Evolutionary conservation across 441 rosid genomes (phyloP).

Genomic region (Dalechampia spathulata): DNA sequence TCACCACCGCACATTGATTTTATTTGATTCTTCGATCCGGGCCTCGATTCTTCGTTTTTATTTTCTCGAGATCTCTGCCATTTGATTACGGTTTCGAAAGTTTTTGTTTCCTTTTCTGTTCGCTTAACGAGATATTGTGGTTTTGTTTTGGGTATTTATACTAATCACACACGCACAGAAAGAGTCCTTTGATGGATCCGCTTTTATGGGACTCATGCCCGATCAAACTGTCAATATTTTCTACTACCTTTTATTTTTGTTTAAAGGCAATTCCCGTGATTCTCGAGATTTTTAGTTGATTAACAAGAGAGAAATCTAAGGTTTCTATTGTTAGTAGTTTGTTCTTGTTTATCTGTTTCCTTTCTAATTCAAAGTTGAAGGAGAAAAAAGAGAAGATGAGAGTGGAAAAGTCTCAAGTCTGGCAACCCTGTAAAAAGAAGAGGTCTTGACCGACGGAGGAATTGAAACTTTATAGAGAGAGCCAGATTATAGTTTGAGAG

Average conservation of each 20-base stretch:
- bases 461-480: neutral
- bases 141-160: neutral
- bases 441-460: constrained; percentile 38
- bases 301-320: neutral
- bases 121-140: no score
- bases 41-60: no score
- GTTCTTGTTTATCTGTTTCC: neutral
- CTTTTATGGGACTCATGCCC: constrained; percentile 16
- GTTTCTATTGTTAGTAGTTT: neutral
- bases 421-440: constrained; percentile 99
- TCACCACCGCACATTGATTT: no score
- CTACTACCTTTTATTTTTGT: constrained; percentile 1
- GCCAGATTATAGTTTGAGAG: neutral
- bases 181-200: no score
- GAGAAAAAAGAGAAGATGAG: constrained; percentile 40
- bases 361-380: neutral
- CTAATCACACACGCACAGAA: no score
- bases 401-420: constrained; percentile 79
- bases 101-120: no score
- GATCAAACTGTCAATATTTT: constrained; percentile 12
- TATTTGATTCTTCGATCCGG: no score
- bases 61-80: neutral
- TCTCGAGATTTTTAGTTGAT: neutral
- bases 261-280: neutral
- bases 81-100: no score